A percentile compares a stretch with the other conserved stretches of the same genome.
Conservation (phyloP, 2,329 filamentous ascomycete species). For the Endocalyx cinctus region DNA sequence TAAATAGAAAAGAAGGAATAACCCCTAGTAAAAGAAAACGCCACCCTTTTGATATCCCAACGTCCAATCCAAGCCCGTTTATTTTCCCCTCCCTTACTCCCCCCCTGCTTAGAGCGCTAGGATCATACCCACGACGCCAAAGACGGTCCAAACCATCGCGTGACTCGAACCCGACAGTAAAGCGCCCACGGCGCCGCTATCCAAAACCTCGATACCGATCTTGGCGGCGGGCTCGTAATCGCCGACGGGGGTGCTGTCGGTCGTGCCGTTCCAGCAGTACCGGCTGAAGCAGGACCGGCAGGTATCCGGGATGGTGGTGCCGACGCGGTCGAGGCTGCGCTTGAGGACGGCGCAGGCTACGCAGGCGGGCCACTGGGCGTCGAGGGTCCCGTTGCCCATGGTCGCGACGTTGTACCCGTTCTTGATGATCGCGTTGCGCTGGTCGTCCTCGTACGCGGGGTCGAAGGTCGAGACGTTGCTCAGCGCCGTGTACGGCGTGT, state of each 20-base stretch:
- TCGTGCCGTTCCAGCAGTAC: constrained; percentile 94
- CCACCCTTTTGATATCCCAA: too few species aligned
- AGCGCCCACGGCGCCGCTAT: constrained; percentile 4
- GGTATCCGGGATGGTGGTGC: constrained; percentile 61
- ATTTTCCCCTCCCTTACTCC: too few species aligned
- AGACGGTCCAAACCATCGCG: constrained; percentile 7
- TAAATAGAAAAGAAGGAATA: too few species aligned
- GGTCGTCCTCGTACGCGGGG: constrained; percentile 53
- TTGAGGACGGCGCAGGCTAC: constrained; percentile 83
- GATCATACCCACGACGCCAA: constrained; percentile 7
- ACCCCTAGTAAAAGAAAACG: too few species aligned
- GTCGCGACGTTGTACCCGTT: constrained; percentile 86
- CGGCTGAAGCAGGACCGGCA: constrained; percentile 72
- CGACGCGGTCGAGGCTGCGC: constrained; percentile 69
- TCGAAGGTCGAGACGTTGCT: constrained; percentile 80
- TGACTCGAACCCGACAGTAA: too few species aligned
- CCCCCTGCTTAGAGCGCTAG: neutral
- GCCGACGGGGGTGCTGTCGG: constrained; percentile 21
- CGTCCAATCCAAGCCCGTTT: too few species aligned
- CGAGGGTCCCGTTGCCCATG: constrained; percentile 72
- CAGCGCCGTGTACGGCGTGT: constrained; percentile 69
- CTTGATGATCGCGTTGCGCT: constrained; percentile 75
- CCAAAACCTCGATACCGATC: constrained; percentile 9
- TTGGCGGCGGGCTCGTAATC: constrained; percentile 36
- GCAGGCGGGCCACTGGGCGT: constrained; percentile 73